A percentile compares a stretch with the other conserved stretches of the same genome.
phyloP scores from a whole-genome alignment of 805 yeast genomes.

The Metschnikowia shivogae region DNA sequence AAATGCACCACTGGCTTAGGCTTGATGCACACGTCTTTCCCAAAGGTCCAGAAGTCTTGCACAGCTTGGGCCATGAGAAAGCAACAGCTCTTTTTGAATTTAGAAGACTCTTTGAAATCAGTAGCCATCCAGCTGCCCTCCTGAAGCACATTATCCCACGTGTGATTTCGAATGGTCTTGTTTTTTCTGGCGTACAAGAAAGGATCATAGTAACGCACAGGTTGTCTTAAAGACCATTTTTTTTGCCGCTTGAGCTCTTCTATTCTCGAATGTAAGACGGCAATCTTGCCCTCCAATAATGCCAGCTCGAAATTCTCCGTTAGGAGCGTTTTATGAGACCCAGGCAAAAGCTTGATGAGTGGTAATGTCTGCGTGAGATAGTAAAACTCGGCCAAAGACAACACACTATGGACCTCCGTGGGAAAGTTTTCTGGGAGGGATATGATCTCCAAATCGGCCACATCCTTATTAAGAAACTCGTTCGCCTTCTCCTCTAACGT shows the following conservation, averaged over 20 bases:
- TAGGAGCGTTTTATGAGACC: constrained; percentile 80
- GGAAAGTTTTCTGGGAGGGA: constrained; percentile 42
- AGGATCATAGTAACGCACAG: constrained; percentile 68
- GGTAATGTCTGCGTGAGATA: constrained; percentile 88
- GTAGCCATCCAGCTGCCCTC: constrained; percentile 84
- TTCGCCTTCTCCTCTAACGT: constrained; percentile 21
- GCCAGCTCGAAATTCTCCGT: constrained; percentile 85
- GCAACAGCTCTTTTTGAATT: constrained; percentile 68
- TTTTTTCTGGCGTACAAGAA: constrained; percentile 27
- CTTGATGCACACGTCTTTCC: constrained; percentile 60
- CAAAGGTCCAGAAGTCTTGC: constrained; percentile 72
- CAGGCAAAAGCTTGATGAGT: constrained; percentile 70
- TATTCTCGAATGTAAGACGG: constrained; percentile 83
- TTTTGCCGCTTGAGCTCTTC: constrained; percentile 86
- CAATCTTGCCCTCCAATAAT: constrained; percentile 82
- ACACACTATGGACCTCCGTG: constrained; percentile 34
- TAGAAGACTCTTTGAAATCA: constrained; percentile 68
- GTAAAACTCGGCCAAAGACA: constrained; percentile 78
- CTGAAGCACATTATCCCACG: constrained; percentile 68
- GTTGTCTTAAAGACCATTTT: constrained; percentile 90
- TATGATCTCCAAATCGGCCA: constrained; percentile 34
- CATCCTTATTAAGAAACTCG: constrained; percentile 21
- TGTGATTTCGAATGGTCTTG: constrained; percentile 39
- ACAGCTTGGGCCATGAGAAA: constrained; percentile 68
- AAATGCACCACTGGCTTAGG: constrained; percentile 39